Conservation (phyloP, 352 stramenopile genomes). For the Globisporangium rhizosaccharum region DNA sequence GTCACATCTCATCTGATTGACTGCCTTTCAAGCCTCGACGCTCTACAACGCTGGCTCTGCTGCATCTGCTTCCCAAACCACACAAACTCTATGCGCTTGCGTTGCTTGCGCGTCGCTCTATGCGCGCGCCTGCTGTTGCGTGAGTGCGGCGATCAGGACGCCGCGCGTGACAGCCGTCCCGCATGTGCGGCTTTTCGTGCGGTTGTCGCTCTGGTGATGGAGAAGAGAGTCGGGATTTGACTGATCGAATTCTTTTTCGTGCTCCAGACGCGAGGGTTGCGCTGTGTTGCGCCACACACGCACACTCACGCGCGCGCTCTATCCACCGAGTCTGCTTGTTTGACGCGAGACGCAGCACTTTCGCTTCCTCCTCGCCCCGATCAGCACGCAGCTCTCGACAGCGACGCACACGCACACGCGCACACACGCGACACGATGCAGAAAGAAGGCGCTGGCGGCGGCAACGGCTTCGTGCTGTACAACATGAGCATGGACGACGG, state of each 20-base stretch:
- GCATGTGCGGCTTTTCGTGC: too few species aligned
- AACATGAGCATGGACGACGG: constrained; percentile 42
- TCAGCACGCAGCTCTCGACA: neutral
- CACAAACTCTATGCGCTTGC: neutral
- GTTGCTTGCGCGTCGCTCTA: too few species aligned
- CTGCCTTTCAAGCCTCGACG: too few species aligned
- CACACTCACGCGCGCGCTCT: neutral
- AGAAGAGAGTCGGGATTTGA: constrained; percentile 9
- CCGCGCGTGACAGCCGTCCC: neutral
- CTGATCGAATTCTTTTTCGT: constrained; percentile 4
- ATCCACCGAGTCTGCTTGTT: neutral
- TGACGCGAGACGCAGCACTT: neutral
- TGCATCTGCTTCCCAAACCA: too few species aligned
- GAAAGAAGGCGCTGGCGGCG: constrained; percentile 8
- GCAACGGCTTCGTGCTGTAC: constrained; percentile 33
- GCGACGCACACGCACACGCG: neutral
- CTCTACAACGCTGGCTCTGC: neutral
- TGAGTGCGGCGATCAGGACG: neutral
- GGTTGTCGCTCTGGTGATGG: too few species aligned
- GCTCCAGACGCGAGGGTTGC: neutral
- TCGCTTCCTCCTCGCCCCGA: neutral
- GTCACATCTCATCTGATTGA: too few species aligned
- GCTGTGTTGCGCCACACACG: neutral
- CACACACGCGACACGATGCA: constrained; percentile 1
- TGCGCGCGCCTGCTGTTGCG: neutral